Conservation (phyloP, 2,329 filamentous ascomycete species). For the Venturia carpophila region DNA sequence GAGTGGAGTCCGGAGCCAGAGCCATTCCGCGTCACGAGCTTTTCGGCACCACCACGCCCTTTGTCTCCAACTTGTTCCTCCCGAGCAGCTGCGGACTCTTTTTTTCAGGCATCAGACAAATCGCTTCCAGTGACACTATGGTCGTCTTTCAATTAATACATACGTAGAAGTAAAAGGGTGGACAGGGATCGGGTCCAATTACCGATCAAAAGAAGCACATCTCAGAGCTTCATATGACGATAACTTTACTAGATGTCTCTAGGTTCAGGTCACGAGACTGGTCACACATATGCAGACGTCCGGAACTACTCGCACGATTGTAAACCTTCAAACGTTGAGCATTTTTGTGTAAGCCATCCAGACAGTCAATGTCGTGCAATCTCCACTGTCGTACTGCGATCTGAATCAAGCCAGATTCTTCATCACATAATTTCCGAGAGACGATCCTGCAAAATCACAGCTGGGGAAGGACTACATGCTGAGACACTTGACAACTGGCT, state of each 20-base stretch:
- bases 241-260: no score
- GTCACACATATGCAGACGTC: not conserved
- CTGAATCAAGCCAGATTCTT: not conserved
- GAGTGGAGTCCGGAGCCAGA: not conserved
- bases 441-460: not conserved
- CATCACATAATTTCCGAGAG: not conserved
- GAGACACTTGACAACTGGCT: not conserved
- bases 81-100: no score
- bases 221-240: not conserved
- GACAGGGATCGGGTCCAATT: not conserved
- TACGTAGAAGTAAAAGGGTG: not conserved
- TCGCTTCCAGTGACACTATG: not conserved
- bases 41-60: not conserved
- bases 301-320: not conserved
- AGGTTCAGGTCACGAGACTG: not conserved
- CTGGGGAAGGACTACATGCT: not conserved
- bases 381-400: not conserved
- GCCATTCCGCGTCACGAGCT: conserved; percentile 2
- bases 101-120: not conserved
- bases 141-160: not conserved
- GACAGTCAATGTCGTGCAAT: not conserved
- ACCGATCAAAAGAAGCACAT: not conserved
- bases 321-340: not conserved
- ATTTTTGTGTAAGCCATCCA: not conserved
- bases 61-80: not conserved